Conservation (phyloP, 2,329 filamentous ascomycete species). For the Fusarium udum region DNA sequence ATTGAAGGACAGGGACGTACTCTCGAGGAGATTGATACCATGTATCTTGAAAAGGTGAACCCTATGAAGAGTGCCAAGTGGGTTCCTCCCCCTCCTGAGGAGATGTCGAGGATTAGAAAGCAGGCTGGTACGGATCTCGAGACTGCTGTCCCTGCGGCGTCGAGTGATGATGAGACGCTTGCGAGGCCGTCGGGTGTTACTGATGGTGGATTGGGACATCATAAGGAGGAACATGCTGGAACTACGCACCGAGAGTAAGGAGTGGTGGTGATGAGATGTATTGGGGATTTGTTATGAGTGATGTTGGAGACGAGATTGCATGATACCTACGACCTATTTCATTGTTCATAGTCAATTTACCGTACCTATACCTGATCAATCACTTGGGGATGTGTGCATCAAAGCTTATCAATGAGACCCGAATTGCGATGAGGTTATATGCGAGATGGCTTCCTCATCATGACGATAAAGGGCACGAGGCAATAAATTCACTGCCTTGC, state of each 20-base stretch:
- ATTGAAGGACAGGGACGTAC: slow-evolving; percentile 77
- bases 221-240: slow-evolving; percentile 30
- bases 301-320: background rate
- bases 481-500: background rate
- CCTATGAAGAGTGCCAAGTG: slow-evolving; percentile 70
- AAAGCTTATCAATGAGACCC: fast-evolving
- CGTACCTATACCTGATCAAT: background rate
- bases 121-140: slow-evolving; percentile 54
- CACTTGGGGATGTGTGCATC: too few species aligned
- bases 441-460: fast-evolving
- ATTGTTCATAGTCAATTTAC: background rate
- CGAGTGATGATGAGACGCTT: slow-evolving; percentile 34
- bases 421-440: background rate
- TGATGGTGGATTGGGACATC: slow-evolving; percentile 3
- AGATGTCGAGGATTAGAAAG: slow-evolving; percentile 54
- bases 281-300: background rate
- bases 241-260: slow-evolving; percentile 19
- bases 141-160: background rate
- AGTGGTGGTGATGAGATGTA: background rate
- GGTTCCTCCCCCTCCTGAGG: slow-evolving; percentile 55
- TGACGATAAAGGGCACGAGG: background rate
- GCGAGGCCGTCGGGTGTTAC: slow-evolving; percentile 7
- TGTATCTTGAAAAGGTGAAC: slow-evolving; percentile 74
- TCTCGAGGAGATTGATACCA: slow-evolving; percentile 82
- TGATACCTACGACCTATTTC: background rate